Base-by-base conservation (phyloP, 140 eudicot species). In the Stevia rebaudiana region DNA sequence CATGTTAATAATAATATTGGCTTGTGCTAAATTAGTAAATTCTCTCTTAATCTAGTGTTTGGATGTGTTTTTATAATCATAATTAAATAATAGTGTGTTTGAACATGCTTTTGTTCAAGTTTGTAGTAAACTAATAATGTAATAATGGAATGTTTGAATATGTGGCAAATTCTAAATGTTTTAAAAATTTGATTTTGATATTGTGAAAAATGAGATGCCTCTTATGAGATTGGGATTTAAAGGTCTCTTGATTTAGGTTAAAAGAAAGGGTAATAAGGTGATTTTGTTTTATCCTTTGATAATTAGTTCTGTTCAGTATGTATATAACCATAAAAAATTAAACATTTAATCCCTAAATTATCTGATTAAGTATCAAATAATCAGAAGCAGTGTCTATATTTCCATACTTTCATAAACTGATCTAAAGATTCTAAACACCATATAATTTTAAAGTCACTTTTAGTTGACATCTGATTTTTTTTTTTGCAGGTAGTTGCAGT, bases 401-500 rank as follows among this genome's bases (percentile, higher is more conserved):
- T 36, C 30, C 50, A 19, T 17, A 11, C 23, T 37, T 30, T 11
- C 30, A 19, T 10, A 19, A 49, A 49, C 30, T 21, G 56, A 49
- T 50, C 25, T 28, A 28, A 28, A 28, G 33, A n/a, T n/a, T 28
- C 4, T 25, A 36, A 50, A 51, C 18, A 48, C 46, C 69, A 15
- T 33, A 24, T 22, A 7, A 16, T 35, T 49, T 46, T 17, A 62
- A 16, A 52, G 18, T 36, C 31, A 25, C 36, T 53, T 39, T 24
- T 43, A 11, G n/a, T 48, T 15, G 43, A 51, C n/a, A 51, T 17
- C 17, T 31, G 50, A 65, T 36, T 63, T 60, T 72, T 4, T 75
- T 28, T 48, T 83, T 67, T 76, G 63, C 88, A 91, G 98, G 92
- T 82, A 31, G 98, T 91, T 67, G 98, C 98, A 16, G 98, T 91